phyloP scores from a whole-genome alignment of 495 filamentous ascomycete genomes.

The Aspergillus kassunensis region DNA sequence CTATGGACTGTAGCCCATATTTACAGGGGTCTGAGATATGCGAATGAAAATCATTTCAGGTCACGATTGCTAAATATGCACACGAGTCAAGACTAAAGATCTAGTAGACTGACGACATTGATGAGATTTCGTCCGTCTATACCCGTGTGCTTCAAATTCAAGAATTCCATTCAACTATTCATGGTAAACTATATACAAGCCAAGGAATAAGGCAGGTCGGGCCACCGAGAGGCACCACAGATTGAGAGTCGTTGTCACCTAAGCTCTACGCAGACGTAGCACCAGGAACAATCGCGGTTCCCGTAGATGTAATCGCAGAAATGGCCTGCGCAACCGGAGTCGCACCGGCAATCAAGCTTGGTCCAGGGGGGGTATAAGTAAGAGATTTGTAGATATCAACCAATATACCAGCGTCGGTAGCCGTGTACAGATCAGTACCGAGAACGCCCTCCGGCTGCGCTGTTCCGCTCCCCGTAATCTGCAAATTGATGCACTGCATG shows the following conservation, averaged over 20 bases:
- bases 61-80: too few relatives aligned
- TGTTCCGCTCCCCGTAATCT: constrained; percentile 55
- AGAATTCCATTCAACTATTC: too few relatives aligned
- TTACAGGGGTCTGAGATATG: too few relatives aligned
- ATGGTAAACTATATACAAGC: too few relatives aligned
- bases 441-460: constrained; percentile 46
- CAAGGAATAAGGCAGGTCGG: too few relatives aligned
- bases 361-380: constrained; percentile 46
- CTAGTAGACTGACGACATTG: too few relatives aligned
- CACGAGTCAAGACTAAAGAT: too few relatives aligned
- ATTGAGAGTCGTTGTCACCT: background rate
- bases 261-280: background rate
- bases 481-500: constrained; percentile 65
- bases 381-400: constrained; percentile 53
- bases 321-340: constrained; percentile 15
- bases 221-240: too few relatives aligned
- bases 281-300: constrained; percentile 9
- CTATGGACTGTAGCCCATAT: too few relatives aligned
- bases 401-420: constrained; percentile 52
- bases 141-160: too few relatives aligned
- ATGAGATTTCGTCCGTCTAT: too few relatives aligned
- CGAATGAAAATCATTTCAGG: too few relatives aligned
- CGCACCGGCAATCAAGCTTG: constrained; percentile 29
- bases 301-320: constrained; percentile 22
- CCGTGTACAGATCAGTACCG: constrained; percentile 54